Percentiles rank a stretch among this genome's conserved stretches.
These are phyloP conservation scores for Kodamaea ohmeri DNA, from an alignment of 1,139 yeast genomes.

Conservation along the genomic window DNA sequence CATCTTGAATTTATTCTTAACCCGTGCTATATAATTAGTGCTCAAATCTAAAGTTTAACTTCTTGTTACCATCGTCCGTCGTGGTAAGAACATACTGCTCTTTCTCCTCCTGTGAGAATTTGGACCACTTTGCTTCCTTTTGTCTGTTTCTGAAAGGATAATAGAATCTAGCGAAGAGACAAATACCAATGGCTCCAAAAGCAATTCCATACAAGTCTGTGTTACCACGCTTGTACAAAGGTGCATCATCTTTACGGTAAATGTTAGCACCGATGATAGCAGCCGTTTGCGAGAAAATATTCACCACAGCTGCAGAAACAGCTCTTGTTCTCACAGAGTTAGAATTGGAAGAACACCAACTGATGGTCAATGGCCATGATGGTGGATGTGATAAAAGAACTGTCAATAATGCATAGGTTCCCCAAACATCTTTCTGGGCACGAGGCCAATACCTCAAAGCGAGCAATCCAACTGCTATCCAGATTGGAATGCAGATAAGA, in stretches of 20 bases:
- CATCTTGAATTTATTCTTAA: not conserved
- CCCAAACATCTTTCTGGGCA: slow-evolving; percentile 20
- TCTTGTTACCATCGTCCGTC: slow-evolving; percentile 50
- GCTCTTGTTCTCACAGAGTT: slow-evolving; percentile 19
- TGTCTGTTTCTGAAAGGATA: slow-evolving; percentile 47
- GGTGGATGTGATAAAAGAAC: slow-evolving; percentile 17
- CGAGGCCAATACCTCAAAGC: slow-evolving; percentile 20
- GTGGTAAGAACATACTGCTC: slow-evolving; percentile 41
- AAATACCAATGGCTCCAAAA: slow-evolving; percentile 14
- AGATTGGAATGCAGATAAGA: slow-evolving; percentile 13
- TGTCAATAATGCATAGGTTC: slow-evolving; percentile 20
- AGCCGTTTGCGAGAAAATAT: slow-evolving; percentile 18
- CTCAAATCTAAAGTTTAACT: slow-evolving; percentile 50
- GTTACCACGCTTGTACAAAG: slow-evolving; percentile 18
- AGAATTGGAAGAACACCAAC: slow-evolving; percentile 20
- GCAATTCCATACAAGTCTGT: slow-evolving; percentile 15
- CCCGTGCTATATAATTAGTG: slow-evolving; percentile 8
- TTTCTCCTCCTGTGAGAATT: slow-evolving; percentile 46
- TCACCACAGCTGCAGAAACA: slow-evolving; percentile 20
- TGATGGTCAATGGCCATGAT: slow-evolving; percentile 16
- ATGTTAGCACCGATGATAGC: slow-evolving; percentile 16
- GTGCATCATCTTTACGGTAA: slow-evolving; percentile 18
- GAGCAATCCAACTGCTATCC: slow-evolving; percentile 14
- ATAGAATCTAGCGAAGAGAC: slow-evolving; percentile 23
- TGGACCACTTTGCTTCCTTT: slow-evolving; percentile 46